phyloP scores from a whole-genome alignment of 306 rosid species.

The Mucuna pruriens region DNA sequence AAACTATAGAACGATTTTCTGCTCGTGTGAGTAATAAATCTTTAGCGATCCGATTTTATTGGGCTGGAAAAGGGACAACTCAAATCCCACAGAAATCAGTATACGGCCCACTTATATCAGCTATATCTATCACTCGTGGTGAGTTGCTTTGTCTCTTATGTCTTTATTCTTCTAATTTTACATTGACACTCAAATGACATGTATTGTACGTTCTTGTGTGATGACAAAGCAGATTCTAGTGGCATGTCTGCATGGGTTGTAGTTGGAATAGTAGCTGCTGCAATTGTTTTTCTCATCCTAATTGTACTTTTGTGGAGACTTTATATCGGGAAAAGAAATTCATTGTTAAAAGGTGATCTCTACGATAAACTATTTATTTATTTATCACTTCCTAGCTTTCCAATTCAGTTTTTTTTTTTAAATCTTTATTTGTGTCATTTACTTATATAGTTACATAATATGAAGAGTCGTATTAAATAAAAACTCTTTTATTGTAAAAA shows the following conservation, averaged over 20 bases:
- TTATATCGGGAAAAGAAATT: slow-evolving; percentile 6
- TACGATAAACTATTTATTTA: neutral
- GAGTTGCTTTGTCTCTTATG: neutral
- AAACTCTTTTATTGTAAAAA: too few relatives aligned
- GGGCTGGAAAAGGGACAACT: slow-evolving; percentile 80
- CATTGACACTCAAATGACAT: neutral
- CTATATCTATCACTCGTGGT: slow-evolving; percentile 53
- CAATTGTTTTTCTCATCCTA: slow-evolving; percentile 18
- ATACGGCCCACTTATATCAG: slow-evolving; percentile 78
- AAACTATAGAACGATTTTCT: neutral
- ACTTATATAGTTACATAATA: too few relatives aligned
- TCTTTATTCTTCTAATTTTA: neutral
- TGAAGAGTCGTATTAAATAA: too few relatives aligned
- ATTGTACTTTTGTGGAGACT: slow-evolving; percentile 38
- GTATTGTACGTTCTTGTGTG: neutral
- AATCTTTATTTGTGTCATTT: too few relatives aligned
- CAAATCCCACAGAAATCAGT: slow-evolving; percentile 50
- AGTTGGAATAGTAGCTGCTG: slow-evolving; percentile 43
- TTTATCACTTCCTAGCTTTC: neutral
- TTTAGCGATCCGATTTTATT: slow-evolving; percentile 56
- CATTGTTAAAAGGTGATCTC: slow-evolving; percentile 41
- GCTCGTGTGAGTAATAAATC: slow-evolving; percentile 25
- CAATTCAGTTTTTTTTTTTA: neutral
- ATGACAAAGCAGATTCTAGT: neutral
- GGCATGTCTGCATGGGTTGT: slow-evolving; percentile 29